Conservation (phyloP, 2,329 filamentous ascomycete genomes). For the Aureobasidium sp. region DNA sequence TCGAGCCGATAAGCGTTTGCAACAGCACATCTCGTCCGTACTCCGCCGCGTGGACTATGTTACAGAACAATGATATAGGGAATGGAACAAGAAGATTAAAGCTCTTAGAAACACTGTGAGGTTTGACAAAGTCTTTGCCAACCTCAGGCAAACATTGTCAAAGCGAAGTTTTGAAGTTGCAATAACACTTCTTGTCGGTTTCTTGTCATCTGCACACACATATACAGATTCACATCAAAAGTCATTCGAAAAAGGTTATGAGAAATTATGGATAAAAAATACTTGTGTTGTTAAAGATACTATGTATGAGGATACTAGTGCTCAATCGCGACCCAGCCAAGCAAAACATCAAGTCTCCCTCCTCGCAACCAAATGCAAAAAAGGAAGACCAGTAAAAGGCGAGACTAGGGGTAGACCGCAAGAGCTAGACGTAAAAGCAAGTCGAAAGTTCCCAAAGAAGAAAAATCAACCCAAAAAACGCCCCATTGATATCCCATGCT, state of each 20-base stretch:
- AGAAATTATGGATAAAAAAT: neutral
- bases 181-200: too few species aligned
- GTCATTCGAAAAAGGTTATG: neutral
- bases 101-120: too few species aligned
- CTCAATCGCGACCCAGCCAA: neutral
- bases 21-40: neutral
- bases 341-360: neutral
- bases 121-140: too few species aligned
- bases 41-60: neutral
- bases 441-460: neutral
- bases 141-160: too few species aligned
- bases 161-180: too few species aligned
- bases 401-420: neutral
- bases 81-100: neutral
- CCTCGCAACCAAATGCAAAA: neutral
- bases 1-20: neutral
- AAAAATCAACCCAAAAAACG: neutral
- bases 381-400: neutral
- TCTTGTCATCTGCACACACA: too few species aligned
- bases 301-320: neutral
- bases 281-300: neutral
- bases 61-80: neutral
- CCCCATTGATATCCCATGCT: neutral
- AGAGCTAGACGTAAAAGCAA: neutral
- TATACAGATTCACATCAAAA: neutral